These are phyloP conservation scores for Phallus indusiatus DNA, from an alignment of 768 basidiomycete genomes.

Conservation along the genomic window DNA sequence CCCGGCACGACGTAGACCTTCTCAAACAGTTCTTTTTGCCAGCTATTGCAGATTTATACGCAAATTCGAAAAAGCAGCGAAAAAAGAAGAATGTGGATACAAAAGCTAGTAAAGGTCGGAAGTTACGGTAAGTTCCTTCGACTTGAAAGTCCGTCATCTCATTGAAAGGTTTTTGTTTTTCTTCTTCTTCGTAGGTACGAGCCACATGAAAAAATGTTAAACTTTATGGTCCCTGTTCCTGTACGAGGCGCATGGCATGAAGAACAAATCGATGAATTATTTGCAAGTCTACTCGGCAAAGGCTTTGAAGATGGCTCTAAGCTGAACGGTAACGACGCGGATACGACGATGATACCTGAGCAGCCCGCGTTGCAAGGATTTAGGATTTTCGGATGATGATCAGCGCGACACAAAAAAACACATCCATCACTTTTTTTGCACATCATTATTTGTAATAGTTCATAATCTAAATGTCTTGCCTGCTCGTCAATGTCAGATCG, in stretches of 20 bases:
- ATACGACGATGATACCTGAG: conserved; percentile 23
- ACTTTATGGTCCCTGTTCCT: conserved; percentile 91
- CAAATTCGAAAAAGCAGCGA: conserved; percentile 64
- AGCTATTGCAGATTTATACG: background rate
- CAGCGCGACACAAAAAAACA: background rate
- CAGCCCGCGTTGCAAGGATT: conserved; percentile 37
- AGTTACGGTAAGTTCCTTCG: conserved; percentile 52
- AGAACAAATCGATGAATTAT: conserved; percentile 92
- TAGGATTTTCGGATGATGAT: conserved; percentile 48
- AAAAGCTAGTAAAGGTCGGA: conserved; percentile 91
- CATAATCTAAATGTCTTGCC: background rate
- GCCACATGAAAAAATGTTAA: conserved; percentile 91
- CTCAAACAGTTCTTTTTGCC: background rate
- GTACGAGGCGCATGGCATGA: conserved; percentile 76
- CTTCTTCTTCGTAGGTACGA: conserved; percentile 79
- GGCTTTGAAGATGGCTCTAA: conserved; percentile 30
- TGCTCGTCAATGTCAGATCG: background rate
- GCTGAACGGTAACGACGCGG: conserved; percentile 15
- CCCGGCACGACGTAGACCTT: conserved; percentile 16
- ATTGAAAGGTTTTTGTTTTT: background rate
- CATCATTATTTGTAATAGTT: background rate
- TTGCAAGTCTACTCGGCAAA: conserved; percentile 76
- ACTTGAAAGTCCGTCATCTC: background rate
- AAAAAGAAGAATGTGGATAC: conserved; percentile 80
- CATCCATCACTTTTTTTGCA: background rate